Conservation (phyloP, 345 rosid species). For the Gossypium turneri region DNA sequence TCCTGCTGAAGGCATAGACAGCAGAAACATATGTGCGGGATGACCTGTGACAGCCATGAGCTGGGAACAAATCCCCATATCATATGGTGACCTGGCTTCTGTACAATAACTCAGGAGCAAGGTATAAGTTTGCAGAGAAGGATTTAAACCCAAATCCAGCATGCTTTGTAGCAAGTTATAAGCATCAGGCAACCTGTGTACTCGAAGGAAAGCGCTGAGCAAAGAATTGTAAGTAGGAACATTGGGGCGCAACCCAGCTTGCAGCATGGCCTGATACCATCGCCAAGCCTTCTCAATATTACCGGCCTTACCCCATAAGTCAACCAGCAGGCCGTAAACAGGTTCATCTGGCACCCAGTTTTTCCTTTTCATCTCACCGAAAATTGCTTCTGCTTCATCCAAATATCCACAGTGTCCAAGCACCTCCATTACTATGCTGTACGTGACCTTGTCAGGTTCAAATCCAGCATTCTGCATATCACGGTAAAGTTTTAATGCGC, state of each 20-base stretch:
- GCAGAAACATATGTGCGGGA: constrained; percentile 75
- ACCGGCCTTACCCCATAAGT: constrained; percentile 94
- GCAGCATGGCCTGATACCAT: constrained; percentile 84
- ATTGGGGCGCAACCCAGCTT: constrained; percentile 75
- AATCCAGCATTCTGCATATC: constrained; percentile 81
- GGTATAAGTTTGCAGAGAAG: constrained; percentile 83
- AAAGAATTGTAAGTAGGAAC: constrained; percentile 94
- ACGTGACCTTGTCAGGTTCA: constrained; percentile 87
- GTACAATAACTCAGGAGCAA: constrained; percentile 88
- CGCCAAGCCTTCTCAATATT: constrained; percentile 75
- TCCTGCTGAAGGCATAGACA: constrained; percentile 71
- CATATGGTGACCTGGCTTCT: constrained; percentile 58
- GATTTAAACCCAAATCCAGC: constrained; percentile 61
- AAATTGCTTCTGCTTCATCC: constrained; percentile 82
- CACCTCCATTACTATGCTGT: constrained; percentile 92
- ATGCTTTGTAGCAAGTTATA: constrained; percentile 66
- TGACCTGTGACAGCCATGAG: constrained; percentile 82
- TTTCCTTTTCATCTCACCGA: constrained; percentile 67
- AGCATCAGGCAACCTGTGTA: constrained; percentile 64
- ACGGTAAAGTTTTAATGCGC: constrained; percentile 67
- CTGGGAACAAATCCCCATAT: constrained; percentile 68
- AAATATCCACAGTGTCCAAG: constrained; percentile 87
- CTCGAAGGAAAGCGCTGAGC: constrained; percentile 81
- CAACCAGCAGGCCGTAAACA: constrained; percentile 85
- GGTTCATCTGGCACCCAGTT: constrained; percentile 93